A percentile compares a stretch with the other conserved stretches of the same genome.
phyloP scores from a whole-genome alignment of 2,329 filamentous ascomycete genomes.

The Aspergillus tubingensis region DNA sequence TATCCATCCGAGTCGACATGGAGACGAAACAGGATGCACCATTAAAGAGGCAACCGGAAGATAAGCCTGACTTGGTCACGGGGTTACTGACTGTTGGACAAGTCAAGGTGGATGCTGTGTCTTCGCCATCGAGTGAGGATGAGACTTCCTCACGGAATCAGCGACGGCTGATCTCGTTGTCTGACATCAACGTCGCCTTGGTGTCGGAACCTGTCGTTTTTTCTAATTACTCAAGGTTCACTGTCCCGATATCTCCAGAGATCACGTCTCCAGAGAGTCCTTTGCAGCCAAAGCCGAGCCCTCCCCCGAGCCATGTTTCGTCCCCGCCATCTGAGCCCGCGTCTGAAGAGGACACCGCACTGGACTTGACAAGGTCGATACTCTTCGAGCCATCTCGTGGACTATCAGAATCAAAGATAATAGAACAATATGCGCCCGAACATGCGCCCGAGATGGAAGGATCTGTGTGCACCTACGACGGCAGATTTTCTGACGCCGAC shows the following conservation, averaged over 20 bases:
- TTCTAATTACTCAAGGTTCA: constrained; percentile 46
- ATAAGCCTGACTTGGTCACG: constrained; percentile 40
- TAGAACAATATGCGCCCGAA: constrained; percentile 12
- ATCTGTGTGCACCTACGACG: constrained; percentile 40
- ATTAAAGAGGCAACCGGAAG: constrained; percentile 36
- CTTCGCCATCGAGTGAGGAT: constrained; percentile 19
- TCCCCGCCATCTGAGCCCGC: constrained; percentile 30
- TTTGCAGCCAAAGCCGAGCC: constrained; percentile 36
- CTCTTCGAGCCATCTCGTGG: constrained; percentile 36
- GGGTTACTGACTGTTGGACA: constrained; percentile 39
- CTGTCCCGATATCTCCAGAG: constrained; percentile 34
- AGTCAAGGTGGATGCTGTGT: constrained; percentile 37
- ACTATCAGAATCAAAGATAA: not conserved
- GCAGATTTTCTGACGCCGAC: constrained; percentile 46
- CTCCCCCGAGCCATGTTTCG: constrained; percentile 29
- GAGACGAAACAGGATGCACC: constrained; percentile 45
- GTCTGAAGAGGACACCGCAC: constrained; percentile 26
- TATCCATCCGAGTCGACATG: constrained; percentile 56
- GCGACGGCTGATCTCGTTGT: constrained; percentile 49
- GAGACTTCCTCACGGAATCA: constrained; percentile 34
- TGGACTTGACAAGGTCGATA: constrained; percentile 42
- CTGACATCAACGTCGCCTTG: constrained; percentile 48
- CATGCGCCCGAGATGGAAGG: constrained; percentile 25
- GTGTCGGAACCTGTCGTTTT: constrained; percentile 54
- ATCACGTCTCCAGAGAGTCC: constrained; percentile 37